These are phyloP conservation scores for Naganishia onofrii DNA, from an alignment of 768 basidiomycete genomes.

Conservation along the genomic window DNA sequence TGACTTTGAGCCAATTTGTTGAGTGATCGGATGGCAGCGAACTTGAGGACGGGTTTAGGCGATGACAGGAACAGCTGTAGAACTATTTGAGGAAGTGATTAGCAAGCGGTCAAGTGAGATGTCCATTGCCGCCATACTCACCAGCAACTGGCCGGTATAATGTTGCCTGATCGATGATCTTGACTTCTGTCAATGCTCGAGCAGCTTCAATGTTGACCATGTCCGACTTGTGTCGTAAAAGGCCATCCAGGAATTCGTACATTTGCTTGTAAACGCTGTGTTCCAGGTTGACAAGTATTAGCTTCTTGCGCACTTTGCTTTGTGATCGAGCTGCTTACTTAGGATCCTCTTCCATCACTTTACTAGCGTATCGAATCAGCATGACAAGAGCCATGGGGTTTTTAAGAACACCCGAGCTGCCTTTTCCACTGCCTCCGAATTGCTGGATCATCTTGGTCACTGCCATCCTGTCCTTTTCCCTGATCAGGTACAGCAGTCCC, in stretches of 20 bases:
- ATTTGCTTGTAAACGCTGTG: conserved; percentile 83
- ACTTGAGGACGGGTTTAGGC: conserved; percentile 90
- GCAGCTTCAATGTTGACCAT: conserved; percentile 99
- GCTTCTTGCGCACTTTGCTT: neutral
- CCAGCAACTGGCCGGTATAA: conserved; percentile 84
- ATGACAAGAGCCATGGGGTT: conserved; percentile 97
- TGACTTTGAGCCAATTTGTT: conserved; percentile 82
- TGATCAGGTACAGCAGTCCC: conserved; percentile 86
- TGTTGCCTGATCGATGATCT: conserved; percentile 71
- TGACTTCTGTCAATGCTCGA: conserved; percentile 95
- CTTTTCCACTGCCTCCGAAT: conserved; percentile 57
- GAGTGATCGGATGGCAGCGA: conserved; percentile 93
- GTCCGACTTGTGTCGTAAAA: conserved; percentile 97
- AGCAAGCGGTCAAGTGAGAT: neutral
- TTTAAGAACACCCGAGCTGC: conserved; percentile 80
- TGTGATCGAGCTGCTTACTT: conserved; percentile 65
- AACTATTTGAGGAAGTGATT: conserved; percentile 57
- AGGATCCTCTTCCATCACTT: conserved; percentile 96
- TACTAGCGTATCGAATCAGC: conserved; percentile 97
- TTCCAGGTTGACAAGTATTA: conserved; percentile 23
- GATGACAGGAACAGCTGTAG: conserved; percentile 94
- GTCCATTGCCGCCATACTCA: conserved; percentile 51
- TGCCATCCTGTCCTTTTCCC: conserved; percentile 98
- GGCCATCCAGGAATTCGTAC: conserved; percentile 87
- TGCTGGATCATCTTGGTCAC: conserved; percentile 99